Base-by-base conservation (phyloP, 345 rosid genomes). In the Populus tremula region DNA sequence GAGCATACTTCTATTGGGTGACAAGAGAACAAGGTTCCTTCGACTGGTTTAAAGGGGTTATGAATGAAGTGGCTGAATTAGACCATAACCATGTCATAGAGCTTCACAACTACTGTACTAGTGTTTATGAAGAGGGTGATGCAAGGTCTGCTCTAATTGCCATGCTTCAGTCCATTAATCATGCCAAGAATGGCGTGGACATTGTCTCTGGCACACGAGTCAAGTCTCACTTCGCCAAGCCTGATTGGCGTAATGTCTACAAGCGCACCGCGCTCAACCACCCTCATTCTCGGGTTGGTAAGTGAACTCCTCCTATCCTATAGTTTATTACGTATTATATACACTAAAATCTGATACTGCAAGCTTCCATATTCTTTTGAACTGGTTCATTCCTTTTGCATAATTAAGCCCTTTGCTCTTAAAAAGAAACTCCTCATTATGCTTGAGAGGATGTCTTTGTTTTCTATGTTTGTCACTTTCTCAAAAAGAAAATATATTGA, bases 1-100 rank as follows among this genome's bases (percentile, higher is more conserved):
- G 94, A 50, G 97, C 96, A 2, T 93, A 91, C 76, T 91, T 93
- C 70, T 91, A 93, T 12, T 91, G 97, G 97, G 93, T 91, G 25
- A 93, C 97, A 0, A 89, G 90, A 75, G 97, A 93, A 53, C 97
- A 93, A 84, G 96, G 89, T 1, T 93, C 97, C 0, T 93, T 93
- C 35, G 96, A 93, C 66, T 93, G 96, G 97, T 93, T 93, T 72
- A 89, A 93, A 79, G 91, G 89, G 71, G 86, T 90, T 27, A 93
- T 93, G 97, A 85, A 93, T 71, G 96, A 93, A 33, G 93, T 88
- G 8, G 93, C 92, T 1, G 96, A 93, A 75, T 59, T 84, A 61
- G 97, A 93, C 81, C 82, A 82, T 0, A 84, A 90, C 79, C 82
- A 85, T 54, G 88, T 90, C 20, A 93, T 93, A 0, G 97, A 93